These are phyloP conservation scores for Vigna hirtella DNA, from an alignment of 306 rosid genomes.

Conservation along the genomic window DNA sequence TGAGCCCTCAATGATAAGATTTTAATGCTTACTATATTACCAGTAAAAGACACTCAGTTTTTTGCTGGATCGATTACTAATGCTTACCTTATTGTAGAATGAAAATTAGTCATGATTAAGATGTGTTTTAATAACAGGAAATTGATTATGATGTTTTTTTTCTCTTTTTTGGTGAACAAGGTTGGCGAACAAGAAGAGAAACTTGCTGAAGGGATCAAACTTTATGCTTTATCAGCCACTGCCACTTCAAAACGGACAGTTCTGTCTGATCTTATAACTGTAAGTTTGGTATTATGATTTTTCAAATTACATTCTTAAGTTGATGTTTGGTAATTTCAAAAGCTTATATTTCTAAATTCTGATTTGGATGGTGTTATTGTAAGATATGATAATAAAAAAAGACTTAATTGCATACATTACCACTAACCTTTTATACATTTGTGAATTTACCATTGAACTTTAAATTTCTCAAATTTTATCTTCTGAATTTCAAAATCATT, in stretches of 20 bases:
- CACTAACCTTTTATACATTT: too few species aligned
- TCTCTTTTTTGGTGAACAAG: conserved; percentile 47
- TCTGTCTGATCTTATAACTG: conserved; percentile 90
- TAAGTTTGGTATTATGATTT: conserved; percentile 47
- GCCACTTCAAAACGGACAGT: conserved; percentile 79
- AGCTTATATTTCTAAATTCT: conserved; percentile 18
- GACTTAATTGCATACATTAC: not conserved
- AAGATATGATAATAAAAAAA: not conserved
- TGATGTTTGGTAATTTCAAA: conserved; percentile 24
- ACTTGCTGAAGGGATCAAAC: conserved; percentile 97
- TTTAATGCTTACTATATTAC: too few species aligned
- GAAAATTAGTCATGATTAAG: conserved; percentile 14
- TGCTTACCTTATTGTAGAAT: conserved; percentile 26
- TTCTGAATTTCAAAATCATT: too few species aligned
- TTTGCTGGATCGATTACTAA: not conserved
- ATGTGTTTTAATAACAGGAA: conserved; percentile 20
- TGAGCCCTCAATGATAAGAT: too few species aligned
- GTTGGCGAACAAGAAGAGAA: conserved; percentile 92
- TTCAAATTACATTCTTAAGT: conserved; percentile 33
- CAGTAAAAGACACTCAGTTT: too few species aligned
- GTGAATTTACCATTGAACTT: too few species aligned
- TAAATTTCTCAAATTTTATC: too few species aligned
- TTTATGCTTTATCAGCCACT: conserved; percentile 78
- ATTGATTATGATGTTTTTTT: conserved; percentile 16
- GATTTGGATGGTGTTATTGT: not conserved